These are phyloP conservation scores for Starmerella asiatica DNA, from an alignment of 805 yeast species.

Conservation along the genomic window DNA sequence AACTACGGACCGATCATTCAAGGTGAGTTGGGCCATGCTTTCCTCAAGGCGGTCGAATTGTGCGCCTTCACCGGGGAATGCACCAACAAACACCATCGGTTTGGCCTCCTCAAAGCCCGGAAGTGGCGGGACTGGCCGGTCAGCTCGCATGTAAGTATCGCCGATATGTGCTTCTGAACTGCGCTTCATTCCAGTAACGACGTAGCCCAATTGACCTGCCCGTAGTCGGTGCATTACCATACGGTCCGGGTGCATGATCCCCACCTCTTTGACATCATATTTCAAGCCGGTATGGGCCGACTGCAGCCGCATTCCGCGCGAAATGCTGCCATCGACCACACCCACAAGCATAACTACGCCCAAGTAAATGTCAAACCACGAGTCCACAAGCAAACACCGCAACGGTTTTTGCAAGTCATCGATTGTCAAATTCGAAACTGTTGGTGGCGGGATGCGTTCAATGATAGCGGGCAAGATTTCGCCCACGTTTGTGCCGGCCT, in stretches of 20 bases:
- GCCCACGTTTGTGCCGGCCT: constrained; percentile 73
- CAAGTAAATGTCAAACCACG: constrained; percentile 89
- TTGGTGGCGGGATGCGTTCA: constrained; percentile 68
- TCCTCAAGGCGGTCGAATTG: constrained; percentile 85
- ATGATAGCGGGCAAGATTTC: constrained; percentile 68
- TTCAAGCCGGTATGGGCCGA: constrained; percentile 64
- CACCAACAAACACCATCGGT: constrained; percentile 98
- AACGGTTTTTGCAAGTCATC: constrained; percentile 35
- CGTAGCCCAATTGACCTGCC: constrained; percentile 92
- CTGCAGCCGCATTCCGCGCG: constrained; percentile 58
- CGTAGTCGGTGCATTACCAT: constrained; percentile 45
- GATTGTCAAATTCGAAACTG: constrained; percentile 36
- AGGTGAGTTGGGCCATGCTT: constrained; percentile 70
- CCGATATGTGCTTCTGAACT: constrained; percentile 81
- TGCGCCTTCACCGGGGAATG: constrained; percentile 89
- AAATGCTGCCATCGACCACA: constrained; percentile 69
- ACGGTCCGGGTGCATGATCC: constrained; percentile 89
- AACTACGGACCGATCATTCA: constrained; percentile 85
- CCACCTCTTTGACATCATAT: constrained; percentile 85
- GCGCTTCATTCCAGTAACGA: constrained; percentile 88
- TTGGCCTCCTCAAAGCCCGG: constrained; percentile 95
- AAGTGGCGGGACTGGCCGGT: constrained; percentile 49
- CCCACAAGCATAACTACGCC: constrained; percentile 82
- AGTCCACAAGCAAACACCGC: constrained; percentile 77
- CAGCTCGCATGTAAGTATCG: constrained; percentile 58